phyloP scores from a whole-genome alignment of 768 basidiomycete species.

The Leucocoprinus sp. region DNA sequence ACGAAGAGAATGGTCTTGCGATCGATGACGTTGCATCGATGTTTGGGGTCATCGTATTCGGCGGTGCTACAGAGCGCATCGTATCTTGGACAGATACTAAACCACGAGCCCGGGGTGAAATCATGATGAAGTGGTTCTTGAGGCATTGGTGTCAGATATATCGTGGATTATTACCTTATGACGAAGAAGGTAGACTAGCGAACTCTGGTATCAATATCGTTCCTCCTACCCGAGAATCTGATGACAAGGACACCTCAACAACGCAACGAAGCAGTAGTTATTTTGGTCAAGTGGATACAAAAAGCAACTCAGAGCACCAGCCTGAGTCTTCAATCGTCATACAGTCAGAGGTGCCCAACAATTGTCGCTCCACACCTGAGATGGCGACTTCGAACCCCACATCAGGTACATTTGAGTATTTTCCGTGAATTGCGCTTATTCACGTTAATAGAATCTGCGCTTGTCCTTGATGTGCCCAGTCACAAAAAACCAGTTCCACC shows the following conservation, averaged over 20 bases:
- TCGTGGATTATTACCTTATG: conserved; percentile 4
- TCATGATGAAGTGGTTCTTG: conserved; percentile 11
- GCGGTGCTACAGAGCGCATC: conserved; percentile 13
- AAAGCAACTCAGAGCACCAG: neutral
- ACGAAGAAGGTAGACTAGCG: neutral
- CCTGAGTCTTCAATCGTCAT: neutral
- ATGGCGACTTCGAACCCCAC: neutral
- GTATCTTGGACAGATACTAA: neutral
- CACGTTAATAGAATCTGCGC: neutral
- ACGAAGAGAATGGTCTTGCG: conserved; percentile 26
- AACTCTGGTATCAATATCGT: neutral
- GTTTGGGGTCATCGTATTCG: conserved; percentile 29
- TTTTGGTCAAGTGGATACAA: neutral
- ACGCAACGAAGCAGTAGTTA: neutral
- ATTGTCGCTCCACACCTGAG: neutral
- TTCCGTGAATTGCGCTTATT: neutral
- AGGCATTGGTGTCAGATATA: conserved; percentile 7
- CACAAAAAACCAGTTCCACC: neutral
- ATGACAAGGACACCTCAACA: neutral
- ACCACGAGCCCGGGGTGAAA: neutral
- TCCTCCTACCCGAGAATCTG: neutral
- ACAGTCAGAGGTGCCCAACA: neutral
- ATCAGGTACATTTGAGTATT: neutral
- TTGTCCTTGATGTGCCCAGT: too few species aligned
- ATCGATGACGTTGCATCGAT: conserved; percentile 24